These are phyloP conservation scores for Fulvia fulva DNA, from an alignment of 2,329 filamentous ascomycete genomes.

Conservation along the genomic window DNA sequence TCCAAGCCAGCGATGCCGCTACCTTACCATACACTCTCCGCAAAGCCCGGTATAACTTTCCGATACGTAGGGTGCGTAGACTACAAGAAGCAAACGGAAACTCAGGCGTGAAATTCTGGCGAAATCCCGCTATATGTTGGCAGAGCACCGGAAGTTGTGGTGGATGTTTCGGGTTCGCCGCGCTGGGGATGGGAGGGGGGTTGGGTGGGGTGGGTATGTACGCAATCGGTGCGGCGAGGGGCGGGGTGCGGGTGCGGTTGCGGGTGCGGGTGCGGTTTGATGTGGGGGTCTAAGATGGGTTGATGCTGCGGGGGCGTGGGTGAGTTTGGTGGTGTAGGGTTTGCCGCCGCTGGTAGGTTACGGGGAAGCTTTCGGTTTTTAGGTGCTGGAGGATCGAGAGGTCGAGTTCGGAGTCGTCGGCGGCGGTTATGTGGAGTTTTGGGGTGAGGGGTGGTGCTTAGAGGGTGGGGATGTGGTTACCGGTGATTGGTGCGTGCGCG, in stretches of 20 bases:
- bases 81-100: too few species aligned
- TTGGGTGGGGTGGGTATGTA: conserved; percentile 44
- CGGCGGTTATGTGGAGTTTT: conserved; percentile 39
- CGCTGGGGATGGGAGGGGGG: conserved; percentile 36
- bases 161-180: conserved; percentile 39
- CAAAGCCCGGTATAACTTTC: conserved; percentile 38
- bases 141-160: conserved; percentile 36
- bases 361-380: conserved; percentile 42
- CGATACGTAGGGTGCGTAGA: conserved; percentile 42
- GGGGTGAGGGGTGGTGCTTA: conserved; percentile 7
- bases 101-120: conserved; percentile 36
- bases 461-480: not conserved
- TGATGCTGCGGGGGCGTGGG: conserved; percentile 38
- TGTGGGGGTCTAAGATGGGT: conserved; percentile 38
- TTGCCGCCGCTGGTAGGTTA: conserved; percentile 35
- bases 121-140: conserved; percentile 39
- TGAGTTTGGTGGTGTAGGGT: conserved; percentile 33
- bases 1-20: conserved; percentile 41
- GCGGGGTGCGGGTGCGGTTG: conserved; percentile 40
- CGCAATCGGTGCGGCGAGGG: conserved; percentile 38
- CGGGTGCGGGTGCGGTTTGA: conserved; percentile 40
- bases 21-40: conserved; percentile 42
- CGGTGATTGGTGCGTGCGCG: not conserved
- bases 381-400: conserved; percentile 37
- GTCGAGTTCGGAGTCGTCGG: conserved; percentile 37